Base-by-base conservation (phyloP, 495 filamentous ascomycete species). In the Aspergillus cavernicola region DNA sequence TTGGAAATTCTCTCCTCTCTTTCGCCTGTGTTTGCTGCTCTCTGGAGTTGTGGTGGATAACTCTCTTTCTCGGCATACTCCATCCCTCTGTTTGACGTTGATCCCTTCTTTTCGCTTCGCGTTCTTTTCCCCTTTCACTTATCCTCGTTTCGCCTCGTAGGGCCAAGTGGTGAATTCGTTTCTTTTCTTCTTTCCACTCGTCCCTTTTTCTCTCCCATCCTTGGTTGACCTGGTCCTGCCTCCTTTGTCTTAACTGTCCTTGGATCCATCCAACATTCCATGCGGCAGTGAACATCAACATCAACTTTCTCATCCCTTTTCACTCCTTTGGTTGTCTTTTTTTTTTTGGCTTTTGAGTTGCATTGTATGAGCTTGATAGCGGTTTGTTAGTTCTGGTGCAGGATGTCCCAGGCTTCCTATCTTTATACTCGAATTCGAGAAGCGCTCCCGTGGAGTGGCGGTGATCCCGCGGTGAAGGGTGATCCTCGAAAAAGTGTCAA, bases 401-500 rank as follows among this genome's bases (percentile, higher is more conserved):
- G 19, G 60, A 38, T 53, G 50, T 53, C 50, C 22, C 61, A 66
- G 31, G 60, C 61, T 6, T 52, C 53, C 16, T 44, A 59, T 51
- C 57, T 68, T 5, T 73, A 73, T 43, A 60, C 59, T 36, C 65
- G 65, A 4, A 52, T 73, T 9, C 44, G 66, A 40, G 66, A 70
- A 5, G 66, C 49, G 26, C 40, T 71, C 1, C 69, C 69, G 2
- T 73, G 70, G 70, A 61, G 57, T 19, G 58, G 57, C 19, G 63
- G 62, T 8, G 62, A 71, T 38, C 56, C 67, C 2, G 61, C 40
- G 26, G 57, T 60, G 35, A 71, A 67, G 49, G 70, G 70, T 18
- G 68, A 73, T 47, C 66, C 70, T 7, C 56, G 66, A 52, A 81
- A 81, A 59, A 83, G 82, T 54, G 81, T 87, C 22, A 85, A 85